A percentile compares a stretch with the other conserved stretches of the same genome.
Conservation (phyloP, 2,329 filamentous ascomycete genomes). For the Talaromyces sp. region DNA sequence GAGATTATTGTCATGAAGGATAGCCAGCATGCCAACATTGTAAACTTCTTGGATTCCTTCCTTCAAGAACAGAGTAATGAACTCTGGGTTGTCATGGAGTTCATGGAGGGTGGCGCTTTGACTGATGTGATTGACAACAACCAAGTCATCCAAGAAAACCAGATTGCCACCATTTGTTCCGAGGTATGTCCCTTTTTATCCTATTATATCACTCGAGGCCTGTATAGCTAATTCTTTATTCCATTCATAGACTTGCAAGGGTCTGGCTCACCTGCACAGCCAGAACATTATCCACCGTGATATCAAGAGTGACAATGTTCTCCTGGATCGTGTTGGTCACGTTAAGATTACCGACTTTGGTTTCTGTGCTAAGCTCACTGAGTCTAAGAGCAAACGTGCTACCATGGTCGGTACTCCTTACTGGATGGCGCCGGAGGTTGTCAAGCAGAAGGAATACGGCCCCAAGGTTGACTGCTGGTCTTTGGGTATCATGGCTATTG, state of each 20-base stretch:
- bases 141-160: conserved; percentile 87
- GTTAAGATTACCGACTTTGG: conserved; percentile 98
- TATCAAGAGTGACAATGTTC: conserved; percentile 98
- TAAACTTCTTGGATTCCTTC: conserved; percentile 98
- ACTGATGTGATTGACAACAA: conserved; percentile 99
- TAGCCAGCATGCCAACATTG: conserved; percentile 96
- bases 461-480: conserved; percentile 99
- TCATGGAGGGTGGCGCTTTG: conserved; percentile 96
- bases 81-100: conserved; percentile 99
- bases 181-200: conserved; percentile 66
- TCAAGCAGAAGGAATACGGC: conserved; percentile 99
- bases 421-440: conserved; percentile 99
- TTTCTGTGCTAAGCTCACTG: conserved; percentile 97
- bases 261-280: conserved; percentile 88
- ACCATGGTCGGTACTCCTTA: conserved; percentile 99
- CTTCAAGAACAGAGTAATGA: conserved; percentile 91
- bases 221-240: neutral
- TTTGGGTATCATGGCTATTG: conserved; percentile 98
- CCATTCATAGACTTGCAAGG: conserved; percentile 77
- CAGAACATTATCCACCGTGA: conserved; percentile 98
- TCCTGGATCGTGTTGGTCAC: conserved; percentile 89
- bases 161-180: conserved; percentile 94
- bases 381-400: conserved; percentile 93
- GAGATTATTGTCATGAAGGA: conserved; percentile 99
- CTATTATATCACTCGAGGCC: neutral